A percentile compares a stretch with the other conserved stretches of the same genome.
Evolutionary conservation across 164 flowering plant species (phyloP).

Genomic region (Cinnamomum micranthum): DNA sequence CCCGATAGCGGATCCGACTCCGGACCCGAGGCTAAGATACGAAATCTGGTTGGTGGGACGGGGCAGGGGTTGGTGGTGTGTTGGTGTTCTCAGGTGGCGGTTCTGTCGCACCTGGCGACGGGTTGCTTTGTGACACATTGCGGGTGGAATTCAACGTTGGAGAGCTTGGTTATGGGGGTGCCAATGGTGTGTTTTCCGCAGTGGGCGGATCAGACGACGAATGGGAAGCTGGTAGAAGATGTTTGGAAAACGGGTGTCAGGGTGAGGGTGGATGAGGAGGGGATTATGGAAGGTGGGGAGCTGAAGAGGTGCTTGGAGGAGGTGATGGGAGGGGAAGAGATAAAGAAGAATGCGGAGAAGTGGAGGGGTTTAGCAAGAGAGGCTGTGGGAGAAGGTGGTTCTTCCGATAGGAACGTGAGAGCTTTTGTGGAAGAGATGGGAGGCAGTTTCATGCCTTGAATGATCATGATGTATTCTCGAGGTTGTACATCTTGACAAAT

Average conservation of each 20-base stretch:
- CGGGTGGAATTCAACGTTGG: slow-evolving; percentile 46
- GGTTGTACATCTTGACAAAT: neutral
- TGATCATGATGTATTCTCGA: neutral
- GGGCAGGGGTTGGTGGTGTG: slow-evolving; percentile 7
- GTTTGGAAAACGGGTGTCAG: slow-evolving; percentile 38
- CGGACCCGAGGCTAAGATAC: neutral
- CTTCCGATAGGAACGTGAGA: slow-evolving; percentile 24
- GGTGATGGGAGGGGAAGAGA: slow-evolving; percentile 23
- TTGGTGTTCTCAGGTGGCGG: slow-evolving; percentile 29
- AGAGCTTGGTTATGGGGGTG: slow-evolving; percentile 31
- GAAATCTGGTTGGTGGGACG: neutral
- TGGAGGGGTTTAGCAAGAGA: slow-evolving; percentile 37
- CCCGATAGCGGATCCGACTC: neutral
- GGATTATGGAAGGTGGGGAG: slow-evolving; percentile 5
- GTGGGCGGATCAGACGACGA: slow-evolving; percentile 38
- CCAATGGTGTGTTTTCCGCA: slow-evolving; percentile 42
- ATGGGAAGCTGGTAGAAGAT: slow-evolving; percentile 34
- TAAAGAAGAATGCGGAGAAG: slow-evolving; percentile 28
- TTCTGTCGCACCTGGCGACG: slow-evolving; percentile 29
- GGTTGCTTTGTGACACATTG: slow-evolving; percentile 47
- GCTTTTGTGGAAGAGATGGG: slow-evolving; percentile 18
- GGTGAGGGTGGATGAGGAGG: slow-evolving; percentile 5
- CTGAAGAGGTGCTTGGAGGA: slow-evolving; percentile 6
- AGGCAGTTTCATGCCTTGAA: neutral
- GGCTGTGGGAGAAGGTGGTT: slow-evolving; percentile 38